Conservation (phyloP, 1,284 basidiomycete species). For the Ceratobasidium sp. region DNA sequence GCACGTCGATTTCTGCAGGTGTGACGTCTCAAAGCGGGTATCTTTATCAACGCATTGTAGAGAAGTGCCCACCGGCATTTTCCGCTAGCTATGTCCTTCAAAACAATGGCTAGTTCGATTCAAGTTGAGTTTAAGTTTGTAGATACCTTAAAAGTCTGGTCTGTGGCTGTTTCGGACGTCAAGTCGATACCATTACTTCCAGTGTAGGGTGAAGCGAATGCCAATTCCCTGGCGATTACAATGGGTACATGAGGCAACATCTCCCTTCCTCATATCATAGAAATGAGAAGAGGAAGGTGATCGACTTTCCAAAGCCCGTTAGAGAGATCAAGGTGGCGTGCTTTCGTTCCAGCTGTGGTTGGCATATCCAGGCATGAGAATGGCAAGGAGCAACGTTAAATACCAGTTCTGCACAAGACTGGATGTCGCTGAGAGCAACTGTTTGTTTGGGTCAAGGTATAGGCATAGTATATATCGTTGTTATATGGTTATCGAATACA, state of each 20-base stretch:
- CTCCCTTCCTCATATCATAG: not conserved
- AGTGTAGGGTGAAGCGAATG: not conserved
- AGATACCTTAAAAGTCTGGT: conserved; percentile 25
- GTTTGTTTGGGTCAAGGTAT: not conserved
- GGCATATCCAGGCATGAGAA: conserved; percentile 11
- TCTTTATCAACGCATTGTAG: not conserved
- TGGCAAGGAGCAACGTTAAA: conserved; percentile 4
- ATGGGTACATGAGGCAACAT: conserved; percentile 15
- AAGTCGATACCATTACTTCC: conserved; percentile 16
- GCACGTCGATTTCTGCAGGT: not conserved
- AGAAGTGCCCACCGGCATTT: not conserved
- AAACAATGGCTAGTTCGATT: not conserved
- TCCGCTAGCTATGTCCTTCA: not conserved
- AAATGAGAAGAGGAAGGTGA: conserved; percentile 34
- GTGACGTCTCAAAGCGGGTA: not conserved
- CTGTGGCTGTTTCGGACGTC: conserved; percentile 15
- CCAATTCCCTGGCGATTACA: conserved; percentile 15
- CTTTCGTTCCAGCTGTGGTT: conserved; percentile 11
- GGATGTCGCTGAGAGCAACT: not conserved
- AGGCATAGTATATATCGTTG: not conserved
- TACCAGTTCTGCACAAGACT: not conserved
- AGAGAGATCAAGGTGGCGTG: conserved; percentile 24
- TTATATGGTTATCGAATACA: not conserved
- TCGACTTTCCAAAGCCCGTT: conserved; percentile 35
- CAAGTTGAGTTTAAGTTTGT: not conserved